Evolutionary conservation across 768 basidiomycete species (phyloP).

Genomic region (Termitomyces sp.): DNA sequence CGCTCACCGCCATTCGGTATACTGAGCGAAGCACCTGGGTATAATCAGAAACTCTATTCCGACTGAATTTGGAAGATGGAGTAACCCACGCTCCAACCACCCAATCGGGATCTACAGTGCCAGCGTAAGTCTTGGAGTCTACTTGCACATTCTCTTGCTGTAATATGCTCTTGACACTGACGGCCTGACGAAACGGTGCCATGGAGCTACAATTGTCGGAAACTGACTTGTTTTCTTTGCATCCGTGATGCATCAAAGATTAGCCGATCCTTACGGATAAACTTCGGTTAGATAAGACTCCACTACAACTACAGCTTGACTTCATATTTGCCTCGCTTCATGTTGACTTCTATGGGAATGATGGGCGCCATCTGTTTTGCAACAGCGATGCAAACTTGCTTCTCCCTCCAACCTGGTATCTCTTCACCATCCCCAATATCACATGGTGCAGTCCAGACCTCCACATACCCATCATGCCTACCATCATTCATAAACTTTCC

Average conservation of each 20-base stretch:
- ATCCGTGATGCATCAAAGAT: not conserved
- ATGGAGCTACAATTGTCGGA: constrained; percentile 8
- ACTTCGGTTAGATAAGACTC: not conserved
- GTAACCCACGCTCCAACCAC: constrained; percentile 34
- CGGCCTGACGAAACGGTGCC: constrained; percentile 35
- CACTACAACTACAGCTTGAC: constrained; percentile 15
- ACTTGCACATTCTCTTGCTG: constrained; percentile 9
- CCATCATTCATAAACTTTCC: constrained; percentile 47
- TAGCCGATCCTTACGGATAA: not conserved
- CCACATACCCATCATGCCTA: constrained; percentile 53
- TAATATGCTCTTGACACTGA: constrained; percentile 15
- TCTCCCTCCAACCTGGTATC: constrained; percentile 47
- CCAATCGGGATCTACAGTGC: constrained; percentile 44
- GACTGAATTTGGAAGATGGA: not conserved
- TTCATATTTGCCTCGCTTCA: constrained; percentile 20
- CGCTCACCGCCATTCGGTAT: constrained; percentile 47
- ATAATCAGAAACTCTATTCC: constrained; percentile 1
- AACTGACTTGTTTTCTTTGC: not conserved
- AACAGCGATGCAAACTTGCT: constrained; percentile 55
- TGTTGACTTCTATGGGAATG: constrained; percentile 36
- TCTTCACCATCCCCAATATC: constrained; percentile 42
- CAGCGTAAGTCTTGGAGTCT: constrained; percentile 21
- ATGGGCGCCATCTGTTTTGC: constrained; percentile 57
- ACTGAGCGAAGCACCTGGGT: constrained; percentile 20
- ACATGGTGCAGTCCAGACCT: constrained; percentile 63